Base-by-base conservation (phyloP, 192 early-diverging fungal species). In the Backusella circina region DNA sequence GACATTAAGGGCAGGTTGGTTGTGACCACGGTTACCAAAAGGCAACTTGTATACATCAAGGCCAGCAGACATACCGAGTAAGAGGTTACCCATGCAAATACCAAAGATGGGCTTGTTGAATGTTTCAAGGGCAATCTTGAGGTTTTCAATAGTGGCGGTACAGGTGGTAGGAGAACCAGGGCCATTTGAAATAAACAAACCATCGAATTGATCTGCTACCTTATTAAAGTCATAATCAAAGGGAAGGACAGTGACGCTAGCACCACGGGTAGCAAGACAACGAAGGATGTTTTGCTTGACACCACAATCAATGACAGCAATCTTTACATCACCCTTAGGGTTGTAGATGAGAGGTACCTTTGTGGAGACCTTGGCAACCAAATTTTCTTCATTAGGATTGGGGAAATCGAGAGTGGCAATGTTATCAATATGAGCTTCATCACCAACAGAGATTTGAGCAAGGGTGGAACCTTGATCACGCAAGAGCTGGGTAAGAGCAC, bases 11-110 rank as follows among this genome's bases (percentile, higher is more conserved):
- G 93, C 92, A 33, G 96, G 96, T 84, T 96, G 95, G 86, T 98
- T 98, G 85, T 98, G 96, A 64, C 95, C 96, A 75, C 96, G 95
- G 89, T 98, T 98, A 51, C 96, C 96, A 71, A 91, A 98, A 65
- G 90, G 92, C 31, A 98, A 84, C 85, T 98, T 98, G 89, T 95
- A 95, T 0, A 89, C 84, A 28, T 91, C 81, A 65, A 94, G 85
- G 13, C 95, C 95, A 39, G 96, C 96, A 9, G 96, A 94, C 85
- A 97, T 86, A 54, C 95, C 96, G 76, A 98, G 87, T 23, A 98
- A 73, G 69, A 94, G 92, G 85, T 98, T 95, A 75, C 96, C 96
- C 95, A 98, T 97, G 85, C 96, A 98, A 81, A 98, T 98, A 71
- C 96, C 96, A 80, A 98, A 98, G 74, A 98, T 95, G 38, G 96